Evolutionary conservation across 176 grass and related monocot species (phyloP).

Genomic region (Paspalum vaginatum): DNA sequence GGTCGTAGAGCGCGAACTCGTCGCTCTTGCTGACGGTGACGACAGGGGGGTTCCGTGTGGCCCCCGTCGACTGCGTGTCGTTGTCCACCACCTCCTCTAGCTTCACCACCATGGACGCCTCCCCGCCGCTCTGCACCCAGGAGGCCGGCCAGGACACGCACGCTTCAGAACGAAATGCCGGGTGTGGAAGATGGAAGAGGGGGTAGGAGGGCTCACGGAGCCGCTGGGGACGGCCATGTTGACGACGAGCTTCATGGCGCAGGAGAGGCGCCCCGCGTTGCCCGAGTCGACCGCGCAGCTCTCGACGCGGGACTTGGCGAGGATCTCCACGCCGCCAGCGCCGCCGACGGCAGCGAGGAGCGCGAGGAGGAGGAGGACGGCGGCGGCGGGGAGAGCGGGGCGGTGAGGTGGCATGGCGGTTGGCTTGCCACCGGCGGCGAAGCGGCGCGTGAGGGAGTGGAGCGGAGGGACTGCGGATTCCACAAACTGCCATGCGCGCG

Average conservation of each 20-base stretch:
- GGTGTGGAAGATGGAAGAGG: background rate
- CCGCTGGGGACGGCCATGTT: conserved; percentile 70
- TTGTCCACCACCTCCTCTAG: conserved; percentile 55
- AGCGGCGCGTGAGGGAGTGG: background rate
- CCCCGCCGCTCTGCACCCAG: conserved; percentile 64
- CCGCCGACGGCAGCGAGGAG: conserved; percentile 6
- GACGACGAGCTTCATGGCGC: conserved; percentile 70
- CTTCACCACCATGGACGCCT: conserved; percentile 71
- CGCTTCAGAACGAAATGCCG: background rate
- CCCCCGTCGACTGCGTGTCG: conserved; percentile 34
- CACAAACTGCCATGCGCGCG: background rate
- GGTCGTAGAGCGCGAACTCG: conserved; percentile 53
- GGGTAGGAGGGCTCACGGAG: conserved; percentile 36
- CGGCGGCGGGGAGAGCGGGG: background rate
- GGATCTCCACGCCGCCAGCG: conserved; percentile 48
- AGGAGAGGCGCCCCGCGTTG: conserved; percentile 46
- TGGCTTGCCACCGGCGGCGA: background rate
- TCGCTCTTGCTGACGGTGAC: conserved; percentile 76
- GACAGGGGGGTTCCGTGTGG: conserved; percentile 53
- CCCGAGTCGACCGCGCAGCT: conserved; percentile 47
- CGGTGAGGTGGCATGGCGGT: background rate
- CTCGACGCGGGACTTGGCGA: conserved; percentile 74
- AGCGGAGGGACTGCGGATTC: background rate
- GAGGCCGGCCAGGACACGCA: background rate
- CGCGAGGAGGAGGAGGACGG: background rate